phyloP scores from a whole-genome alignment of 306 rosid genomes.

The Quercus variabilis region DNA sequence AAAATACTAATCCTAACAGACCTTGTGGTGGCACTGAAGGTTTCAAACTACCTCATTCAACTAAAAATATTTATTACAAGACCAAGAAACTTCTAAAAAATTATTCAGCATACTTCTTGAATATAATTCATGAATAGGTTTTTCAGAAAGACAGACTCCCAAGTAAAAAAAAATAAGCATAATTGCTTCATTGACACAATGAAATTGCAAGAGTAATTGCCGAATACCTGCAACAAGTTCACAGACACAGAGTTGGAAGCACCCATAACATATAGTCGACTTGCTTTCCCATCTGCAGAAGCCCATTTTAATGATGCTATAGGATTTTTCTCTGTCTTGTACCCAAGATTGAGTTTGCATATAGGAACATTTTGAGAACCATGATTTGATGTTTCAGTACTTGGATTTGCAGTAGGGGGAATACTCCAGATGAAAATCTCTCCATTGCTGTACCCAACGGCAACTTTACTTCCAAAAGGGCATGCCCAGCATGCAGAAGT shows the following conservation, averaged over 20 bases:
- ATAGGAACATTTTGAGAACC: constrained; percentile 46
- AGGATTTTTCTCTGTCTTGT: constrained; percentile 66
- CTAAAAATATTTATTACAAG: background rate
- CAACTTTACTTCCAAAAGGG: constrained; percentile 75
- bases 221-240: constrained; percentile 61
- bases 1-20: background rate
- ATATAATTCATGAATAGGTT: constrained; percentile 1
- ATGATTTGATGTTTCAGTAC: constrained; percentile 30
- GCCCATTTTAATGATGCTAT: constrained; percentile 67
- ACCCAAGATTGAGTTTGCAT: constrained; percentile 78
- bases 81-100: background rate
- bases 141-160: background rate
- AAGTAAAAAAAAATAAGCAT: background rate
- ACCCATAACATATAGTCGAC: constrained; percentile 72
- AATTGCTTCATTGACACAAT: background rate
- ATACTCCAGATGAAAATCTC: constrained; percentile 79
- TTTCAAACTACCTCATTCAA: background rate
- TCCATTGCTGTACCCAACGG: constrained; percentile 83
- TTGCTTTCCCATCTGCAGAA: constrained; percentile 73
- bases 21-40: background rate
- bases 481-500: constrained; percentile 92
- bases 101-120: no score
- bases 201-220: constrained; percentile 6
- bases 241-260: constrained; percentile 51
- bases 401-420: constrained; percentile 36